Conservation (phyloP, 1,284 basidiomycete species). For the Termitomyces sp. region DNA sequence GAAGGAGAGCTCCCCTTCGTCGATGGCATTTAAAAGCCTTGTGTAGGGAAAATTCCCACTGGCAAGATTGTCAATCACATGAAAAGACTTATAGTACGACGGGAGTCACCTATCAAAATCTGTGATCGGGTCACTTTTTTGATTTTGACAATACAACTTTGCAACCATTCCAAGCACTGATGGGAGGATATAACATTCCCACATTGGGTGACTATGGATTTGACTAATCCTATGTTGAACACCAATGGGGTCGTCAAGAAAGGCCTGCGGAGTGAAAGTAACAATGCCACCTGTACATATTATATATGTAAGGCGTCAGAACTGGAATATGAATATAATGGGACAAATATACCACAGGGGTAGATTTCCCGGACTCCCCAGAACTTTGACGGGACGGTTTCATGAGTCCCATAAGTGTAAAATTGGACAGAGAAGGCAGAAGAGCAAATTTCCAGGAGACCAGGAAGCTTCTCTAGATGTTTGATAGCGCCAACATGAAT, state of each 20-base stretch:
- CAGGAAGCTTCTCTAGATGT: conserved; percentile 42
- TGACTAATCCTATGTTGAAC: conserved; percentile 42
- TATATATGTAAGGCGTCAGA: conserved; percentile 9
- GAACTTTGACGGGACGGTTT: conserved; percentile 38
- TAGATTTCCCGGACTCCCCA: conserved; percentile 64
- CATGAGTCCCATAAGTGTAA: conserved; percentile 61
- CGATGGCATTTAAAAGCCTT: conserved; percentile 43
- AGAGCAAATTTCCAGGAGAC: conserved; percentile 40
- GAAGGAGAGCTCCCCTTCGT: conserved; percentile 48
- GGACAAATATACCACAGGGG: conserved; percentile 47
- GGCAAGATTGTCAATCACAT: conserved; percentile 1
- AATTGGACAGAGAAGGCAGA: conserved; percentile 47
- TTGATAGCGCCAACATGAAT: conserved; percentile 56
- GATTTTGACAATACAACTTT: conserved; percentile 23
- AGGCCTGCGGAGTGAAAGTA: conserved; percentile 59
- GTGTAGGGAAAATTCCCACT: conserved; percentile 38
- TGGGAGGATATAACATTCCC: conserved; percentile 60
- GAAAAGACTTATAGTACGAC: neutral
- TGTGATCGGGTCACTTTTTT: conserved; percentile 30
- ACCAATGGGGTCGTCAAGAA: conserved; percentile 45
- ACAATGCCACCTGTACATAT: conserved; percentile 53
- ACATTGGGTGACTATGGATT: conserved; percentile 55
- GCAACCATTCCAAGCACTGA: conserved; percentile 49
- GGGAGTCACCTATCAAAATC: conserved; percentile 31
- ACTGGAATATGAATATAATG: conserved; percentile 7